Evolutionary conservation across 2,329 filamentous ascomycete species (phyloP), one percentile per base, ranked within the genome.

Genomic region (Arthrobotrys sinensis): DNA sequence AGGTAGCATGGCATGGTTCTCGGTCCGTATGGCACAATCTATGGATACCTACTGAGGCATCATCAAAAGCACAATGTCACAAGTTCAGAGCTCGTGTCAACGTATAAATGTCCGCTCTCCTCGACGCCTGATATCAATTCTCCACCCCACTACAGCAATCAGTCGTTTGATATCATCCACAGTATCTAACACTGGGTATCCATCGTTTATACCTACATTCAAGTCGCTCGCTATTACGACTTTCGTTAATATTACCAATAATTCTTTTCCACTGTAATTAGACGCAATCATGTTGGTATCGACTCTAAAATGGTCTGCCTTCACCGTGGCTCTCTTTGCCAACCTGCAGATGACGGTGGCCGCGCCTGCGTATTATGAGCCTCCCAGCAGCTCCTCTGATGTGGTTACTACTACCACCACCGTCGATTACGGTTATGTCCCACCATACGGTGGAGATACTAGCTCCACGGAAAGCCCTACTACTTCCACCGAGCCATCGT

Each of bases 231-330:
- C 53, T 70, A 38, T 52, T 10, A 36, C 19, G 14, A 70, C 66
- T 70, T 48, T 70, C 66, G 66, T 70, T 70, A 16, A 62, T 43
- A 60, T 40, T 28, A 66, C 16, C 34, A 21, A 6, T 16, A 10
- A 2, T 19, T 38, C 5, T 53, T 36, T 12, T 57, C 38, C 8
- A 38, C 10, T 50, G 53, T 66, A 73, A 40, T 38, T 19, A 21
- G n/a, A 14, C 45, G 53, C 24, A 12, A 16, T 28, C 36, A 72
- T 72, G 68, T 48, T 65, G 19, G 60, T 76, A 24, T 70, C 73
- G 14, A 66, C 73, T 45, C 50, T 77, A 6, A 77, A 77, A 24
- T 40, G 64, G 43, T 71, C 73, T 28, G 60, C 43, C 12, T 32
- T 77, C 28, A 32, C 55, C 5, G 62, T 43, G 12, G 60, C 57